These are phyloP conservation scores for Phalaenopsis equestris DNA, from an alignment of 106 monocot genomes.

Conservation along the genomic window DNA sequence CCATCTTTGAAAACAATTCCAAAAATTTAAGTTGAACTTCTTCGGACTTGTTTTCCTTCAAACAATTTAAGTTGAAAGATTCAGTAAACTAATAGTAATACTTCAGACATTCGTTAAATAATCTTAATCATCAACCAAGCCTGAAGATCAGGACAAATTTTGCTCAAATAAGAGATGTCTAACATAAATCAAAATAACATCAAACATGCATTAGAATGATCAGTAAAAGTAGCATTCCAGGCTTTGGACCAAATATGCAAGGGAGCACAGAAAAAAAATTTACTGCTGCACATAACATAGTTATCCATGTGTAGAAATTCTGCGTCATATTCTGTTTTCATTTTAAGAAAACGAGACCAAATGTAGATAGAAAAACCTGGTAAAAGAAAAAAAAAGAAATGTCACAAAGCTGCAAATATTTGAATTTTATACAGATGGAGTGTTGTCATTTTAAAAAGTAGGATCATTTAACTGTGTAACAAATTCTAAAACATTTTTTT, in stretches of 20 bases:
- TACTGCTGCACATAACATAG: neutral
- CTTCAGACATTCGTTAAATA: neutral
- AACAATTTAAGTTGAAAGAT: neutral
- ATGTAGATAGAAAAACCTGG: neutral
- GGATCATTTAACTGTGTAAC: neutral
- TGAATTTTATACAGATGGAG: neutral
- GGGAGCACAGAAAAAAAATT: neutral
- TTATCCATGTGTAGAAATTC: neutral
- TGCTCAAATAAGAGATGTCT: neutral
- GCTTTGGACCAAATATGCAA: neutral
- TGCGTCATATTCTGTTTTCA: neutral
- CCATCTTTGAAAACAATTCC: slow-evolving; percentile 60
- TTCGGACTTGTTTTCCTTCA: slow-evolving; percentile 43
- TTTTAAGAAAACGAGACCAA: neutral
- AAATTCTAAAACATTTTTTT: neutral
- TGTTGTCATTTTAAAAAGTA: no score
- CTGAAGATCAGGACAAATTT: neutral
- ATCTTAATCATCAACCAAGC: neutral
- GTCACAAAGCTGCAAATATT: neutral
- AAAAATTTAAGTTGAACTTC: slow-evolving; percentile 40
- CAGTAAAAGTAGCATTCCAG: neutral
- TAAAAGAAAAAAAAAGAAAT: neutral
- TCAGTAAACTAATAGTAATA: neutral
- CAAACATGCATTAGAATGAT: neutral
- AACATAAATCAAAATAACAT: neutral